Percentiles rank a stretch among this genome's conserved stretches.
Evolutionary conservation across 2,329 filamentous ascomycete genomes (phyloP).

Genomic region (Dothideomycetidae sp.): DNA sequence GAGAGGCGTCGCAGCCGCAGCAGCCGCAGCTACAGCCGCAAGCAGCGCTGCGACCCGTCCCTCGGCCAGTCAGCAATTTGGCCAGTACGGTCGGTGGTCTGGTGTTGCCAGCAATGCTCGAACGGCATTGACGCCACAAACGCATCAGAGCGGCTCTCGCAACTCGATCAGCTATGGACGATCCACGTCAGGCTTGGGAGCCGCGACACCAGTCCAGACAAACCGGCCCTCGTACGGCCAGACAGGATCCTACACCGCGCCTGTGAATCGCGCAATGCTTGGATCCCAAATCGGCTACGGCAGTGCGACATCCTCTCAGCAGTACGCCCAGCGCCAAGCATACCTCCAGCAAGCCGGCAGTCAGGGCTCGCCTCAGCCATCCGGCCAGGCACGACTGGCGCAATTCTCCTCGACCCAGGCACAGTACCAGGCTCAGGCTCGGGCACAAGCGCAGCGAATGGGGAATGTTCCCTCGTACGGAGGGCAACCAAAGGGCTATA

Average conservation of each 20-base stretch:
- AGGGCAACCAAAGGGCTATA: conserved; percentile 1
- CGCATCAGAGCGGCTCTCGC: conserved; percentile 2
- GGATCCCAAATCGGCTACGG: neutral
- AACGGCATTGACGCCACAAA: conserved; percentile 2
- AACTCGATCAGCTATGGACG: conserved; percentile 3
- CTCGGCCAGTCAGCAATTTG: conserved; percentile 1
- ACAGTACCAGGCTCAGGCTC: neutral
- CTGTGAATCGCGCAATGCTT: conserved; percentile 1
- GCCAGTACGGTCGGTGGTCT: conserved; percentile 7
- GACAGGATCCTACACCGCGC: conserved; percentile 3
- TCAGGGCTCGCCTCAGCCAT: conserved; percentile 5
- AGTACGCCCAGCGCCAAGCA: conserved; percentile 1
- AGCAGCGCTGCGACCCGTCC: conserved; percentile 15
- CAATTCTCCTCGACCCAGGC: conserved; percentile 3
- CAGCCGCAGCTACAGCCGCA: conserved; percentile 19
- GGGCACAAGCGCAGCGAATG: neutral
- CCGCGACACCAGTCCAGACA: conserved; percentile 4
- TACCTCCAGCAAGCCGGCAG: conserved; percentile 1
- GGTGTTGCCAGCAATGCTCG: neutral
- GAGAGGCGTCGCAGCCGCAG: conserved; percentile 24
- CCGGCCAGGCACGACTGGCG: neutral
- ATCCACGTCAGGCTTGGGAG: conserved; percentile 1
- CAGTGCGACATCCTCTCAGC: neutral
- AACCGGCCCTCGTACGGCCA: conserved; percentile 7
- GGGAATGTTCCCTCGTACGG: conserved; percentile 1